Percentiles rank a stretch among this genome's conserved stretches.
These are phyloP conservation scores for Haberlea rhodopensis DNA, from an alignment of 257 asterid species.

Conservation along the genomic window DNA sequence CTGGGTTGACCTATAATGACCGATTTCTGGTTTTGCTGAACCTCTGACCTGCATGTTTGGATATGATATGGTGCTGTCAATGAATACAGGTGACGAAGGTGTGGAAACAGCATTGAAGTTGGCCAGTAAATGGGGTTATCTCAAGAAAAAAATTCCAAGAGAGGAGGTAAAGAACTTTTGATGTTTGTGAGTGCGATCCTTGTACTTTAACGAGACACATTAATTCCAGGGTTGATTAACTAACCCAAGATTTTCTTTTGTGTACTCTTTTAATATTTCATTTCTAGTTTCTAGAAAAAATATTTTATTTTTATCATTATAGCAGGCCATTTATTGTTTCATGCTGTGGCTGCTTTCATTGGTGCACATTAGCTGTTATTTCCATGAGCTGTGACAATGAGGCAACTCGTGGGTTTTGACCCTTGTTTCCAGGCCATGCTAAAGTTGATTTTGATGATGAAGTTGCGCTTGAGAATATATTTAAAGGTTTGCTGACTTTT, in stretches of 20 bases:
- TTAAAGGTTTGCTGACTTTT: conserved; percentile 53
- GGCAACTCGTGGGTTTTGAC: conserved; percentile 91
- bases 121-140: conserved; percentile 93
- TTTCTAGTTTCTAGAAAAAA: not conserved
- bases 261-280: conserved; percentile 3
- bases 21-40: conserved; percentile 79
- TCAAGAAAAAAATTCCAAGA: conserved; percentile 71
- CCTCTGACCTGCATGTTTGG: conserved; percentile 75
- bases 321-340: conserved; percentile 92
- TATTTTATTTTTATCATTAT: conserved; percentile 13
- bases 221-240: not conserved
- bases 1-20: conserved; percentile 81
- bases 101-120: conserved; percentile 95
- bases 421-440: conserved; percentile 75
- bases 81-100: conserved; percentile 99
- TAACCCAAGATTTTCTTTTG: conserved; percentile 3
- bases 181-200: not conserved
- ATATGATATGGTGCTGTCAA: conserved; percentile 89
- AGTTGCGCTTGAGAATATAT: conserved; percentile 66
- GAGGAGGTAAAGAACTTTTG: conserved; percentile 59
- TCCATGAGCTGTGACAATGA: conserved; percentile 99
- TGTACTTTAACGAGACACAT: conserved; percentile 12
- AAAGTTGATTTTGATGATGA: conserved; percentile 90
- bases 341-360: conserved; percentile 98
- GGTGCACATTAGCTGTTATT: conserved; percentile 86